A percentile compares a stretch with the other conserved stretches of the same genome.
phyloP scores from a whole-genome alignment of 345 rosid species.

The Populus euphratica region DNA sequence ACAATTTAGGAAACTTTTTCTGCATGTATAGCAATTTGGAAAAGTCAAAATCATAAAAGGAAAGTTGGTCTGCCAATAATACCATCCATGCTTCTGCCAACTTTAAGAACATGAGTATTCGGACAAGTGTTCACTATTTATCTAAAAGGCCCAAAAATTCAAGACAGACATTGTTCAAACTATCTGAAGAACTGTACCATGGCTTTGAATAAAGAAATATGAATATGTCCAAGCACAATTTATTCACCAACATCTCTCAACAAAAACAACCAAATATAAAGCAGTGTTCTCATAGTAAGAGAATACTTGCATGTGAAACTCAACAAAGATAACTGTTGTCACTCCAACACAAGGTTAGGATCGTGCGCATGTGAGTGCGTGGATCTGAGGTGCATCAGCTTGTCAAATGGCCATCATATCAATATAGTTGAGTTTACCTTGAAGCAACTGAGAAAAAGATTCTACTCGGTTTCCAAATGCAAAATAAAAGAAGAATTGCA shows the following conservation, averaged over 20 bases:
- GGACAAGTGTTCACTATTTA: background rate
- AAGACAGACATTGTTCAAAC: background rate
- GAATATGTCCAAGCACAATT: background rate
- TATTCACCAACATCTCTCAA: background rate
- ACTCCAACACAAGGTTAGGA: background rate
- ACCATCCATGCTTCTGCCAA: background rate
- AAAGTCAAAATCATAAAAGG: background rate
- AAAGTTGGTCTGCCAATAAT: background rate
- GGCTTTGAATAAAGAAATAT: background rate
- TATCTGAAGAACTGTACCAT: background rate
- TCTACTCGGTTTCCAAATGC: background rate
- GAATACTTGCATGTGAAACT: background rate
- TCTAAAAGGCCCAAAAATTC: background rate
- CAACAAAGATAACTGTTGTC: background rate
- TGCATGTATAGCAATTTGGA: background rate
- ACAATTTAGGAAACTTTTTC: background rate
- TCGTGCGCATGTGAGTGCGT: background rate
- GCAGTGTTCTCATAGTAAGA: background rate
- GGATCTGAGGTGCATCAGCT: background rate
- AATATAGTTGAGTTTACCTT: background rate
- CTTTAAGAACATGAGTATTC: background rate
- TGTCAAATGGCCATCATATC: background rate
- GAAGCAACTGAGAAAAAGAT: background rate
- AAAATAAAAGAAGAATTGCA: background rate
- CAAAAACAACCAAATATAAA: background rate